A percentile compares a stretch with the other conserved stretches of the same genome.
Conservation (phyloP, 2,329 filamentous ascomycete species). For the Colletotrichum karsti region DNA sequence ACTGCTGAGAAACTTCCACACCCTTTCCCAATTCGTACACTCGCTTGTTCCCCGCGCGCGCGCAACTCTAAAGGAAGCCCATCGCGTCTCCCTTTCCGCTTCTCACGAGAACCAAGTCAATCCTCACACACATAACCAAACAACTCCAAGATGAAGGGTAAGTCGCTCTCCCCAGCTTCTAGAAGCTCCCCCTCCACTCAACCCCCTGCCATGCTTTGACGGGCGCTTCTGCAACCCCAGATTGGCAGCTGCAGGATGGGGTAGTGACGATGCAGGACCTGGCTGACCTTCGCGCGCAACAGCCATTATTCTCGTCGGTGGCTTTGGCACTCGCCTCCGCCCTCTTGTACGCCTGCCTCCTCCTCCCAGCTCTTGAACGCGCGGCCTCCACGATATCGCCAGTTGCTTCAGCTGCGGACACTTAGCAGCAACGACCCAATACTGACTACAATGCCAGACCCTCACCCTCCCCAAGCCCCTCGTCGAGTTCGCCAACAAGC, state of each 20-base stretch:
- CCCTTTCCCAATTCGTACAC: conserved; percentile 18
- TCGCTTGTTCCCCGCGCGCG: conserved; percentile 20
- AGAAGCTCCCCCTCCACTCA: not conserved
- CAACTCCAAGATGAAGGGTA: conserved; percentile 29
- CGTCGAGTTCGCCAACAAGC: conserved; percentile 98
- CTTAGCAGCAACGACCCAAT: conserved; percentile 6
- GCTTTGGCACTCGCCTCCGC: conserved; percentile 96
- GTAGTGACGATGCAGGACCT: not conserved
- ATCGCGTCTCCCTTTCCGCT: not conserved
- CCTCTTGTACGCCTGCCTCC: conserved; percentile 76
- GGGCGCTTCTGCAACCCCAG: not conserved
- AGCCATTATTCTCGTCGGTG: conserved; percentile 99
- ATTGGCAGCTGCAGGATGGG: not conserved
- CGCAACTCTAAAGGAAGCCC: conserved; percentile 11
- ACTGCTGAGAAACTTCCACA: not conserved
- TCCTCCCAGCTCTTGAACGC: not conserved
- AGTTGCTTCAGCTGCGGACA: not conserved
- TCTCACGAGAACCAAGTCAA: not conserved
- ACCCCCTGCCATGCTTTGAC: not conserved
- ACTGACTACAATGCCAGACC: conserved; percentile 64
- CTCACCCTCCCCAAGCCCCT: conserved; percentile 96
- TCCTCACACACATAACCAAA: not conserved
- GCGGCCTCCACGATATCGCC: not conserved
- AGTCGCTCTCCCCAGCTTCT: not conserved
- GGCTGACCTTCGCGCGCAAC: conserved; percentile 10